Evolutionary conservation across 805 yeast genomes (phyloP), one percentile per base, ranked within the genome.

Genomic region (Saitoella complicata): DNA sequence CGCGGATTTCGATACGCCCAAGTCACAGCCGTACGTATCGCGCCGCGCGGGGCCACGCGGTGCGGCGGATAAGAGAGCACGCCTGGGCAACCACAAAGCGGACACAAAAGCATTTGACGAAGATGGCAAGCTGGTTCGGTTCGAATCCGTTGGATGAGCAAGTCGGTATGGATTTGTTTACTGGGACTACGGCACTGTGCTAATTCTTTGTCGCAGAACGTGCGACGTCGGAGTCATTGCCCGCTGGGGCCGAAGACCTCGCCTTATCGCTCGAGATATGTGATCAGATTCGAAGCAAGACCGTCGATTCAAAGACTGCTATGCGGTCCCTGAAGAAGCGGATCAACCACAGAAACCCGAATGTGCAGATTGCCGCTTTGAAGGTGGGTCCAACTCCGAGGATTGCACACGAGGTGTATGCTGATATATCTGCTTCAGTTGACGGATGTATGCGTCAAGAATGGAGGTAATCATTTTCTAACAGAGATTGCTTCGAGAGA

Each of bases 191-290:
- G 21, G 21, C 21, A 21, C 21, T 21, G 21, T 21, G 21, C 21
- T 21, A 21, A 21, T 4, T 4, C 21, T 21, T 21, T 21, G 21
- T 21, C 21, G 21, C 21, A 36, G 73, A 71, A 45, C 74, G 71
- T 50, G 94, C 95, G 11, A 84, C 95, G 1, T 78, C 87, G 36
- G 94, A 85, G 59, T 67, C 82, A n/a, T 80, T 87, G 40, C 96
- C 96, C 5, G 76, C 80, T 56, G 96, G 96, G 2, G 95, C 87
- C 55, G 69, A 81, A 40, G 95, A 87, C 55, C 55, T 67, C 31
- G 67, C 74, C 9, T 64, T 70, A 39, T 86, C 88, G 9, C 67
- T 91, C 47, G 97, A 91, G 57, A 73, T 88, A 45, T 80, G 94
- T 42, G 98, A 91, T 59, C 58, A 77, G 38, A 83, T 91, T 36